phyloP scores from a whole-genome alignment of 2,329 filamentous ascomycete species.

The Cercospora berteroae region DNA sequence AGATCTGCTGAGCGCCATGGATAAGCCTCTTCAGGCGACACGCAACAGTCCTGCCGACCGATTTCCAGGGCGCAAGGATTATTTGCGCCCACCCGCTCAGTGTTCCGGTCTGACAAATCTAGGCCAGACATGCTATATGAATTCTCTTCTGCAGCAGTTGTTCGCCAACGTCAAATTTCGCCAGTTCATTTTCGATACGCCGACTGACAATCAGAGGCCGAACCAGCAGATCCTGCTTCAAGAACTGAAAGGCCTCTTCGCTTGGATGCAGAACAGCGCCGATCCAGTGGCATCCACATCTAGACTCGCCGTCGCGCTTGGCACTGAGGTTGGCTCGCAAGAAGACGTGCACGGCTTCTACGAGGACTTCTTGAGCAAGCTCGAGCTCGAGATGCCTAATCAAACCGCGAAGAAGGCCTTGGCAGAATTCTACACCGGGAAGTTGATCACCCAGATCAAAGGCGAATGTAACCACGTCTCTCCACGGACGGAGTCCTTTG shows the following conservation, averaged over 20 bases:
- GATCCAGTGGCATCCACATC: constrained; percentile 71
- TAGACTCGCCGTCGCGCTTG: constrained; percentile 69
- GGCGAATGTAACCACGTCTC: constrained; percentile 94
- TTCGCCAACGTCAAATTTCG: constrained; percentile 94
- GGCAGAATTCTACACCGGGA: constrained; percentile 83
- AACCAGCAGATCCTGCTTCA: constrained; percentile 67
- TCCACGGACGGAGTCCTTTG: constrained; percentile 84
- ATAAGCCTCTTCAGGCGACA: constrained; percentile 14
- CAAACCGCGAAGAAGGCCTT: constrained; percentile 69
- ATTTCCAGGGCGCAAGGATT: constrained; percentile 39
- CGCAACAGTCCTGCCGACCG: constrained; percentile 7
- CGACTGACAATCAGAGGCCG: constrained; percentile 47
- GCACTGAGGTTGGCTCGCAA: constrained; percentile 83
- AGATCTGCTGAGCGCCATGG: constrained; percentile 17
- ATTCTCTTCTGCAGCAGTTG: constrained; percentile 88
- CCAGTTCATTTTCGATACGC: constrained; percentile 67
- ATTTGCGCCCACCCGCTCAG: constrained; percentile 40
- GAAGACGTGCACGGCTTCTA: constrained; percentile 99
- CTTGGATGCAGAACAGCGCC: constrained; percentile 78
- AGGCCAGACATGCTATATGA: constrained; percentile 95
- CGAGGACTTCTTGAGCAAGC: constrained; percentile 85
- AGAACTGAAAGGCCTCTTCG: constrained; percentile 79
- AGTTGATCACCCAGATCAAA: constrained; percentile 89
- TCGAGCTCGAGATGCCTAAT: constrained; percentile 75
- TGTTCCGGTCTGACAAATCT: constrained; percentile 73